These are phyloP conservation scores for Linderniella brevidens DNA, from an alignment of 257 asterid genomes.

Conservation along the genomic window DNA sequence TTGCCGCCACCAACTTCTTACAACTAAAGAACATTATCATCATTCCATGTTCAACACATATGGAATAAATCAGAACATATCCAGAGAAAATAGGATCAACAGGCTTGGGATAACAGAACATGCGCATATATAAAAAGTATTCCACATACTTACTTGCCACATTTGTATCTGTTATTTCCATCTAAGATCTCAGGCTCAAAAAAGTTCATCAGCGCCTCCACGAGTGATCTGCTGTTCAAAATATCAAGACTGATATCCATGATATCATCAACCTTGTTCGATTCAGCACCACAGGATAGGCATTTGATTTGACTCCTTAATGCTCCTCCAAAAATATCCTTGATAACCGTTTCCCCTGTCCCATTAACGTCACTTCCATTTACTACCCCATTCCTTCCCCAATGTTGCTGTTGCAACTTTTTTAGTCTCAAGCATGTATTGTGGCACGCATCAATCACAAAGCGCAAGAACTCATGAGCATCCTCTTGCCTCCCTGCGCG, in stretches of 20 bases:
- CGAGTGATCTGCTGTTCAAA: slow-evolving; percentile 67
- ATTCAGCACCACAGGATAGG: slow-evolving; percentile 89
- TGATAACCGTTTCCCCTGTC: slow-evolving; percentile 55
- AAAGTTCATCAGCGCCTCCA: slow-evolving; percentile 71
- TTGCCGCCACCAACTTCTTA: slow-evolving; percentile 87
- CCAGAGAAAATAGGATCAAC: not conserved
- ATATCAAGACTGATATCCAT: slow-evolving; percentile 98
- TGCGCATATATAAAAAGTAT: not conserved
- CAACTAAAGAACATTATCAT: slow-evolving; percentile 48
- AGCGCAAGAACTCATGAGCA: slow-evolving; percentile 95
- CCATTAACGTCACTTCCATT: slow-evolving; percentile 38
- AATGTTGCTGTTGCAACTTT: slow-evolving; percentile 61
- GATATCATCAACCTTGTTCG: slow-evolving; percentile 93
- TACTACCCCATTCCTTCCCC: slow-evolving; percentile 32
- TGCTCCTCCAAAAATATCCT: slow-evolving; percentile 92
- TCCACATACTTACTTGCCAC: slow-evolving; percentile 37
- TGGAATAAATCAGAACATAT: too few relatives aligned
- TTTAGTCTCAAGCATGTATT: slow-evolving; percentile 77
- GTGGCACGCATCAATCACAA: slow-evolving; percentile 96
- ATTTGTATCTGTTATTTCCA: slow-evolving; percentile 85
- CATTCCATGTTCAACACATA: too few relatives aligned
- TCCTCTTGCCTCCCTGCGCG: slow-evolving; percentile 86
- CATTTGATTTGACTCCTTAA: slow-evolving; percentile 91
- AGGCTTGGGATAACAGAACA: not conserved
- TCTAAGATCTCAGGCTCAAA: slow-evolving; percentile 90